A percentile compares a stretch with the other conserved stretches of the same genome.
Conservation (phyloP, 352 stramenopile genomes). For the Phytophthora multivora region DNA sequence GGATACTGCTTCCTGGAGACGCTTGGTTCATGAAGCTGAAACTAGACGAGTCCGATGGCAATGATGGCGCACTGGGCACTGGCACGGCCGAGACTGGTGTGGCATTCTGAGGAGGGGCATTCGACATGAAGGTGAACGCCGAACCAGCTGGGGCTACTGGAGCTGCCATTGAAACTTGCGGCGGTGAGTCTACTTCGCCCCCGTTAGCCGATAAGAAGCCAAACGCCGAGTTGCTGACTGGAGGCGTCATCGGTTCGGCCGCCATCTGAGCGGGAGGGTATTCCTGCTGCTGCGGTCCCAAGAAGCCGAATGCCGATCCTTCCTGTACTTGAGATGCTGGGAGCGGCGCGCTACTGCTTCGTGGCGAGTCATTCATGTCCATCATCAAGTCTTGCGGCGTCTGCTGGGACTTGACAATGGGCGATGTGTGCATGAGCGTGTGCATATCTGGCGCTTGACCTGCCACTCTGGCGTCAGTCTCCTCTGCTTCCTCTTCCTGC, state of each 20-base stretch:
- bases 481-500: conserved; percentile 40
- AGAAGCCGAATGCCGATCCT: conserved; percentile 39
- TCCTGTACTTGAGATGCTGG: conserved; percentile 27
- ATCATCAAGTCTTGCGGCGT: conserved; percentile 35
- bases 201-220: conserved; percentile 40
- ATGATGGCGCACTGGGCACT: conserved; percentile 32
- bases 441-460: conserved; percentile 15
- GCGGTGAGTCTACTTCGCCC: conserved; percentile 27
- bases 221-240: conserved; percentile 40
- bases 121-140: conserved; percentile 34
- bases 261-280: conserved; percentile 25
- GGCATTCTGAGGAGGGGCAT: conserved; percentile 1
- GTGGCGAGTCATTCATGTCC: conserved; percentile 37
- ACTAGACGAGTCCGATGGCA: conserved; percentile 36
- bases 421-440: conserved; percentile 47
- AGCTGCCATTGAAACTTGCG: neutral
- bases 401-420: conserved; percentile 40
- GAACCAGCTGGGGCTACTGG: conserved; percentile 4
- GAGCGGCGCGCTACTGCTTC: conserved; percentile 41
- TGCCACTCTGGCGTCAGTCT: neutral
- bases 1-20: conserved; percentile 3
- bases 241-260: conserved; percentile 35
- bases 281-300: conserved; percentile 20
- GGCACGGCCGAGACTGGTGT: conserved; percentile 1
- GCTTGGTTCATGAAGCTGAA: conserved; percentile 45